These are phyloP conservation scores for Solanum medicagineum DNA, from an alignment of 257 asterid species.

Conservation along the genomic window DNA sequence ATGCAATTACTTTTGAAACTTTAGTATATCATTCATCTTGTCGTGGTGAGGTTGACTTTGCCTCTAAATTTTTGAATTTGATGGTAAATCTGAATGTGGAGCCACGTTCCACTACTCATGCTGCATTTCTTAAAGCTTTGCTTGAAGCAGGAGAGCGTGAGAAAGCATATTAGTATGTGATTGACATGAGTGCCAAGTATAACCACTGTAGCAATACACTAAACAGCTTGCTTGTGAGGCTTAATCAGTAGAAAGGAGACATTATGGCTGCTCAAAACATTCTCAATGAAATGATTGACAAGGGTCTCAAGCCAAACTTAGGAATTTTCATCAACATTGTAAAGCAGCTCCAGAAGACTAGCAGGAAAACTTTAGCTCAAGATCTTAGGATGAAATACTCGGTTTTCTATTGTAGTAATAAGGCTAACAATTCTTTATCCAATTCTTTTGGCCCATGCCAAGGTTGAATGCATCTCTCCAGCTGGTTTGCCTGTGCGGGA, in stretches of 20 bases:
- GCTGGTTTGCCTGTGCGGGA: neutral
- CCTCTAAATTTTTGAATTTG: conserved; percentile 28
- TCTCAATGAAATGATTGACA: conserved; percentile 64
- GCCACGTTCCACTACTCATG: conserved; percentile 48
- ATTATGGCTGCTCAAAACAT: conserved; percentile 34
- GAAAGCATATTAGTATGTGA: conserved; percentile 41
- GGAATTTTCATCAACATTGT: conserved; percentile 21
- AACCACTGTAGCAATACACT: conserved; percentile 25
- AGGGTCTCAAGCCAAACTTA: conserved; percentile 50
- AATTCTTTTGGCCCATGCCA: neutral
- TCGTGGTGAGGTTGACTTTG: conserved; percentile 30
- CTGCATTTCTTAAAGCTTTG: conserved; percentile 31
- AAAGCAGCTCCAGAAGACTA: conserved; percentile 27
- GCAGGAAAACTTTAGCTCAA: conserved; percentile 30
- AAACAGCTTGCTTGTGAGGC: conserved; percentile 53
- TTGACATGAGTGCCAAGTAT: conserved; percentile 22
- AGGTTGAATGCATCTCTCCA: neutral
- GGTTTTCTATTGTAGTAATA: neutral
- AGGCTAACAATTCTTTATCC: neutral
- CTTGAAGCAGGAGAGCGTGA: conserved; percentile 29
- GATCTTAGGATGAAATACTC: conserved; percentile 11
- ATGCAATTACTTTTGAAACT: conserved; percentile 55
- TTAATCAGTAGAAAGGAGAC: conserved; percentile 40
- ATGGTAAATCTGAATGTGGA: conserved; percentile 37
- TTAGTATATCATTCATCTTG: conserved; percentile 33